These are phyloP conservation scores for Meira nashicola DNA, from an alignment of 1,284 basidiomycete genomes.

Conservation along the genomic window DNA sequence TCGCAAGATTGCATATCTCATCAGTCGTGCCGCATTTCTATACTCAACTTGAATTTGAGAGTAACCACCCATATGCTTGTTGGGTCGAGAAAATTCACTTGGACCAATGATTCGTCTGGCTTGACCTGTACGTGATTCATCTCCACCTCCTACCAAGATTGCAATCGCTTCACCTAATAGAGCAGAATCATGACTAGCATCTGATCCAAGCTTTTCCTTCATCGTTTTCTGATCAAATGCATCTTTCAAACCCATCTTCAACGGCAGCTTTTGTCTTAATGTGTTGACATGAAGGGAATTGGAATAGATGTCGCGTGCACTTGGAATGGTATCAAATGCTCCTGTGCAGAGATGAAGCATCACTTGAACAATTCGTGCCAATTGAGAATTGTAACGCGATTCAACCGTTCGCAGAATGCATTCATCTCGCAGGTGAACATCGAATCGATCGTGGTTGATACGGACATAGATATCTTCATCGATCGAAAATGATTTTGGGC, in stretches of 20 bases:
- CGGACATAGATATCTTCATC: constrained; percentile 64
- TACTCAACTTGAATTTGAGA: constrained; percentile 67
- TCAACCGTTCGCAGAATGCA: constrained; percentile 22
- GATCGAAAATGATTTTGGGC: not conserved
- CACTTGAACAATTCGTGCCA: constrained; percentile 43
- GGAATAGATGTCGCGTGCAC: not conserved
- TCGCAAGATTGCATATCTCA: constrained; percentile 72
- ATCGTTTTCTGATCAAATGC: constrained; percentile 2
- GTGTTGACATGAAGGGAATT: not conserved
- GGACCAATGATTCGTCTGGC: not conserved
- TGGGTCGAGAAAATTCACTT: not conserved
- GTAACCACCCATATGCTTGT: not conserved
- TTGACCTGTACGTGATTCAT: not conserved
- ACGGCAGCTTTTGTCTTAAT: constrained; percentile 1
- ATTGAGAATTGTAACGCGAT: constrained; percentile 40
- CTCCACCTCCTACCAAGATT: not conserved
- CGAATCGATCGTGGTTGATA: constrained; percentile 82
- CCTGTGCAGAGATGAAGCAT: constrained; percentile 33
- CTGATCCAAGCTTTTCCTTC: constrained; percentile 7
- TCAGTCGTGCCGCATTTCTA: constrained; percentile 66
- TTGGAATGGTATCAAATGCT: not conserved
- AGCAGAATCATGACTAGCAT: not conserved
- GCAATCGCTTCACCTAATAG: constrained; percentile 5
- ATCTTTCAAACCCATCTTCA: not conserved
- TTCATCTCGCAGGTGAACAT: constrained; percentile 74